Evolutionary conservation across 805 yeast species (phyloP).

Genomic region (Lipomyces chichibuensis): DNA sequence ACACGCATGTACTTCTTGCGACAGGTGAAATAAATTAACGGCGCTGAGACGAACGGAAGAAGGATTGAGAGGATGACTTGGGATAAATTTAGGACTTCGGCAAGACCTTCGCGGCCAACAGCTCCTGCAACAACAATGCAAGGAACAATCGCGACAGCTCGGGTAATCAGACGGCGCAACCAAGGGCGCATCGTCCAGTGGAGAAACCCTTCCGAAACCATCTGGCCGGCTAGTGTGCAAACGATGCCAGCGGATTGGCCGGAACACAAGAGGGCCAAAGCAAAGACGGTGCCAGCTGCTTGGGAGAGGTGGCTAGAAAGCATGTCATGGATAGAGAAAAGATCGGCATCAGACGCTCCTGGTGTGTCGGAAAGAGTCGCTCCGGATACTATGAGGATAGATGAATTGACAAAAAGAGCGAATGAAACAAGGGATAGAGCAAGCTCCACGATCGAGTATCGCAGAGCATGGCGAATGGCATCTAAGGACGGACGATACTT

Average conservation of each 20-base stretch:
- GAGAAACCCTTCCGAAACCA: slow-evolving; percentile 88
- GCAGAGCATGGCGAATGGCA: slow-evolving; percentile 75
- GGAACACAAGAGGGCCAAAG: slow-evolving; percentile 78
- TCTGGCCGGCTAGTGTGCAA: slow-evolving; percentile 88
- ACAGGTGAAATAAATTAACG: slow-evolving; percentile 80
- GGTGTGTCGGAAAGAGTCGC: slow-evolving; percentile 71
- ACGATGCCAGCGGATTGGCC: slow-evolving; percentile 93
- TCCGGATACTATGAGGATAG: slow-evolving; percentile 82
- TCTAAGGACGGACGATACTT: slow-evolving; percentile 67
- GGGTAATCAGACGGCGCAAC: slow-evolving; percentile 74
- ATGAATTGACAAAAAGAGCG: slow-evolving; percentile 83
- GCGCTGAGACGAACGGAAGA: slow-evolving; percentile 82
- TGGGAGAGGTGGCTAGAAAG: slow-evolving; percentile 65
- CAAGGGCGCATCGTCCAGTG: slow-evolving; percentile 82
- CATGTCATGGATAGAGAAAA: slow-evolving; percentile 73
- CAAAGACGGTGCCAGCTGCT: slow-evolving; percentile 80
- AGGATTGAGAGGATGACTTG: slow-evolving; percentile 83
- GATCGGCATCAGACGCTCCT: slow-evolving; percentile 72
- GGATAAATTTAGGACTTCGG: slow-evolving; percentile 74
- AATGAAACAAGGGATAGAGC: slow-evolving; percentile 70
- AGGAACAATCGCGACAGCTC: slow-evolving; percentile 79
- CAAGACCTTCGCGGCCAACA: slow-evolving; percentile 74
- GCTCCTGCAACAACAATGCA: slow-evolving; percentile 71
- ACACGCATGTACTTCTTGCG: slow-evolving; percentile 63
- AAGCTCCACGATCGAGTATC: slow-evolving; percentile 72